phyloP scores from a whole-genome alignment of 2,329 filamentous ascomycete genomes.

The Colletotrichum salicis region DNA sequence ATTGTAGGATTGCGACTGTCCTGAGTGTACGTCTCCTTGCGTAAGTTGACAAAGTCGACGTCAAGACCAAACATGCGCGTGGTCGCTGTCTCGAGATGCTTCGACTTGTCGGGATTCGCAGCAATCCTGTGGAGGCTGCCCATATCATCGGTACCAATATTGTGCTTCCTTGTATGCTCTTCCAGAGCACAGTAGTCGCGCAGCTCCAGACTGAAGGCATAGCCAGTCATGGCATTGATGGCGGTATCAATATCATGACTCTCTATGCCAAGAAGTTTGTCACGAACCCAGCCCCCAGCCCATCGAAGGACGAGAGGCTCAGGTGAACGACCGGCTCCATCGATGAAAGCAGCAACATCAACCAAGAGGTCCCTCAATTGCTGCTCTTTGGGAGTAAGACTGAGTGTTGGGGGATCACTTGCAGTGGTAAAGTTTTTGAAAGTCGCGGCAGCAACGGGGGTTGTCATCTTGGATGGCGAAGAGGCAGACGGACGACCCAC shows the following conservation, averaged over 20 bases:
- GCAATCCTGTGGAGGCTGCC: slow-evolving; percentile 88
- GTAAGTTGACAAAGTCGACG: slow-evolving; percentile 92
- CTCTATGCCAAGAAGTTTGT: slow-evolving; percentile 78
- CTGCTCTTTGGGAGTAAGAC: slow-evolving; percentile 76
- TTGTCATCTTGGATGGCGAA: slow-evolving; percentile 35
- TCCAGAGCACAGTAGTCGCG: slow-evolving; percentile 73
- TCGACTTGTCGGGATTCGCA: slow-evolving; percentile 94
- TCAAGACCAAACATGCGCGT: slow-evolving; percentile 87
- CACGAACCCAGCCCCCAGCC: slow-evolving; percentile 89
- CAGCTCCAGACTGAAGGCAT: slow-evolving; percentile 76
- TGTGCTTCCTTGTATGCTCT: slow-evolving; percentile 70
- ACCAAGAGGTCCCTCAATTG: slow-evolving; percentile 81
- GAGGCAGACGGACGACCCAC: slow-evolving; percentile 13
- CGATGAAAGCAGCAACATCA: slow-evolving; percentile 80
- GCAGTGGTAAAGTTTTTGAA: not conserved
- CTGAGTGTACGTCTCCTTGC: slow-evolving; percentile 91
- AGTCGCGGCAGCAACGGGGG: not conserved
- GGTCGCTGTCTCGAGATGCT: slow-evolving; percentile 92
- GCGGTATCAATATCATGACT: slow-evolving; percentile 88
- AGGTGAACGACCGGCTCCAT: slow-evolving; percentile 57
- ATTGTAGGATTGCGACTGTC: slow-evolving; percentile 90
- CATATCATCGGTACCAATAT: slow-evolving; percentile 67
- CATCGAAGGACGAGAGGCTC: slow-evolving; percentile 76
- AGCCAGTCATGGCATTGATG: slow-evolving; percentile 87
- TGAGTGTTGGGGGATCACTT: slow-evolving; percentile 44